A percentile compares a stretch with the other conserved stretches of the same genome.
Evolutionary conservation across 371 early-diverging fungal genomes (phyloP).

Genomic region (Blakeslea trispora): DNA sequence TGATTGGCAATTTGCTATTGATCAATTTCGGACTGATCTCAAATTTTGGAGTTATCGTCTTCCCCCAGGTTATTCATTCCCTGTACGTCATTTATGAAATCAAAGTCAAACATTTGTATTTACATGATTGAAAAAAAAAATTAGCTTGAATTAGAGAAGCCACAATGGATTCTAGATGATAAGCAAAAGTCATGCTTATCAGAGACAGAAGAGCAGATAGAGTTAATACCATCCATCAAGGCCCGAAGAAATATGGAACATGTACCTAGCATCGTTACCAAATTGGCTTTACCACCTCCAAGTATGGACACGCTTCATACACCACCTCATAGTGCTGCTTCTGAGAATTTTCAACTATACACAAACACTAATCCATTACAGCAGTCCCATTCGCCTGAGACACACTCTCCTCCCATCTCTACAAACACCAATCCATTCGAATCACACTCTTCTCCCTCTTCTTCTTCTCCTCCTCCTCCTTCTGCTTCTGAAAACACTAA

Average conservation of each 20-base stretch:
- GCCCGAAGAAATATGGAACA: slow-evolving; percentile 12
- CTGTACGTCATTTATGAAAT: no score
- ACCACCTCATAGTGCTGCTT: background rate
- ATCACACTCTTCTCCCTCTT: background rate
- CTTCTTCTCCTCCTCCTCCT: no score
- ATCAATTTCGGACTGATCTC: slow-evolving; percentile 28
- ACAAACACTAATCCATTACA: background rate
- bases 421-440: slow-evolving; percentile 6
- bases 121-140: background rate
- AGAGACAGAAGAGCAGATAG: no score
- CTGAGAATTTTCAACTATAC: background rate
- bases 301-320: background rate
- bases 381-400: background rate
- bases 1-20: slow-evolving; percentile 28
- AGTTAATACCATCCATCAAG: slow-evolving; percentile 1
- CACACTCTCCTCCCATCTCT: background rate
- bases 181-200: no score
- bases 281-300: background rate
- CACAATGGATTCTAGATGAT: background rate
- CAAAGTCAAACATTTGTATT: no score
- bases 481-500: no score
- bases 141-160: slow-evolving; percentile 14
- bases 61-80: slow-evolving; percentile 31
- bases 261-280: slow-evolving; percentile 11
- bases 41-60: slow-evolving; percentile 32